Base-by-base conservation (phyloP, 805 yeast genomes). In the Candida ovalis region DNA sequence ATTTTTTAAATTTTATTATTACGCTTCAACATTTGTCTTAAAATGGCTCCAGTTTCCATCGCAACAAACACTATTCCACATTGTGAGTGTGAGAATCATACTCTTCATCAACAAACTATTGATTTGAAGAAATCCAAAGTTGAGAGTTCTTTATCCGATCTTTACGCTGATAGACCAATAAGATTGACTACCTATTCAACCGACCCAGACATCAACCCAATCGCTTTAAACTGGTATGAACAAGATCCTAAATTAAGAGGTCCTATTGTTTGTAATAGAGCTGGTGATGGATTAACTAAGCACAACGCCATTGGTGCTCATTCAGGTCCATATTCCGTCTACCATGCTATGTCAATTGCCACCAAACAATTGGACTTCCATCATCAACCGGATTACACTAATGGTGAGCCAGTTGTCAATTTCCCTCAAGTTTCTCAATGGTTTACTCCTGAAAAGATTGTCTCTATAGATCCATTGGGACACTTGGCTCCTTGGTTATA, bases 221-320 rank as follows among this genome's bases (percentile, higher is more conserved):
- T 81, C 44, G 64, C 74, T 3, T 53, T 80, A 48, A 61, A 68
- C 24, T 81, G 87, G 86, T 82, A 81, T 24, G 74, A 73, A 27
- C 51, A 70, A 1, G 76, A 77, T 42, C 72, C 82, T 10, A 49
- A 54, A 27, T 63, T 56, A 5, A 73, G 87, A 58, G 84, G 84
- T 13, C 85, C 87, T 8, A 64, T 82, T 40, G 79, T 80, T 18
- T 79, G 77, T 19, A 72, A 83, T 3, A 75, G 82, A 60, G 61
- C 66, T 49, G 72, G 70, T 28, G 68, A 72, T 36, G 81, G 85
- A 35, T 59, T 79, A 45, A 49, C 67, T 42, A 76, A 75, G 55
- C 82, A 83, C 60, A 82, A 82, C 57, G 75, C 85, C 37, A 77
- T 81, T 52, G 87, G 87, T 45, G 82, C 85, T 12, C 83, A 80